Conservation (phyloP, 2,329 filamentous ascomycete species). For the Botrytis hyacinthi region DNA sequence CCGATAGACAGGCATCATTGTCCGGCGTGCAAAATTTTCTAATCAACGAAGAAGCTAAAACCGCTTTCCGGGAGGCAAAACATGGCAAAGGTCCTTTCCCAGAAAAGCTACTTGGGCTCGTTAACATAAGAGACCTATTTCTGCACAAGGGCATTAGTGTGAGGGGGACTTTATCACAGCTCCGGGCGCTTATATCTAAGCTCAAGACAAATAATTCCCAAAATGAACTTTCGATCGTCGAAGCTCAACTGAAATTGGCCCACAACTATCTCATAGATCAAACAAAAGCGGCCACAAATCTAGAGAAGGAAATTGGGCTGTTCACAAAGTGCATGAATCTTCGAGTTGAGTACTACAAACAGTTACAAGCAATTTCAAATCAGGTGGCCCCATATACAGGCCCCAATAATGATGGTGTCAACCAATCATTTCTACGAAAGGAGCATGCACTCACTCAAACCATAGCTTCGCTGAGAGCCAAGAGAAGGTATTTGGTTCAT, state of each 20-base stretch:
- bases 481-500: conserved; percentile 66
- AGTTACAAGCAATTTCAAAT: conserved; percentile 88
- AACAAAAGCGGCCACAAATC: conserved; percentile 46
- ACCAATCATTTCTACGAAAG: conserved; percentile 54
- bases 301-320: conserved; percentile 70
- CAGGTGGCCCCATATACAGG: conserved; percentile 75
- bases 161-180: conserved; percentile 65
- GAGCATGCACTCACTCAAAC: conserved; percentile 56
- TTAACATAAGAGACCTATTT: conserved; percentile 47
- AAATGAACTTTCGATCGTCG: conserved; percentile 64
- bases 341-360: conserved; percentile 84
- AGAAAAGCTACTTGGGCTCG: conserved; percentile 54
- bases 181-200: conserved; percentile 61
- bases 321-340: conserved; percentile 81
- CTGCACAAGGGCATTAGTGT: conserved; percentile 60
- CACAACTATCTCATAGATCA: conserved; percentile 54
- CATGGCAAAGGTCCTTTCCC: conserved; percentile 69
- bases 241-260: conserved; percentile 59
- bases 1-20: conserved; percentile 74
- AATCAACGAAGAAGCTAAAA: conserved; percentile 64
- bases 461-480: conserved; percentile 64
- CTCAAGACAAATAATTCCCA: conserved; percentile 61
- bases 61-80: conserved; percentile 58
- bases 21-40: conserved; percentile 76
- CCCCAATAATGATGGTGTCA: conserved; percentile 28